Percentiles rank a stretch among this genome's conserved stretches.
Evolutionary conservation across 371 early-diverging fungal genomes (phyloP).

Genomic region (Mortierella sp.): DNA sequence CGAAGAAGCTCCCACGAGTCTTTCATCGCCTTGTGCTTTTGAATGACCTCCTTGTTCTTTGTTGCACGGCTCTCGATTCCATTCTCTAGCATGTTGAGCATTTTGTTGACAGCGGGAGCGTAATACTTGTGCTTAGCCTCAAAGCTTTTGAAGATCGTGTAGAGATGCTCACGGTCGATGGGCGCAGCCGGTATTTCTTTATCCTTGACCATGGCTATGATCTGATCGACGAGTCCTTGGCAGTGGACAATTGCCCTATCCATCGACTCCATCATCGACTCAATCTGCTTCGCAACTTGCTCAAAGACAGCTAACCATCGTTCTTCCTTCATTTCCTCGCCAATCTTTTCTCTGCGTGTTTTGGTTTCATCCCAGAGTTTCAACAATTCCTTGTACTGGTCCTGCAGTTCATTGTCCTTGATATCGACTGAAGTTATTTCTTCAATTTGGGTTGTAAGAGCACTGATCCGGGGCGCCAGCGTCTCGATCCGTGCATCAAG

Average conservation of each 20-base stretch:
- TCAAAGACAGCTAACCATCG: conserved; percentile 73
- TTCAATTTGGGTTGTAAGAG: conserved; percentile 59
- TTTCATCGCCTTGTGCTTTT: conserved; percentile 65
- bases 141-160: conserved; percentile 69
- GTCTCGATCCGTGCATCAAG: conserved; percentile 65
- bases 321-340: conserved; percentile 71
- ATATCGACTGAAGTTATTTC: conserved; percentile 34
- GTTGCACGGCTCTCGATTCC: conserved; percentile 66
- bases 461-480: conserved; percentile 59
- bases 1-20: conserved; percentile 64
- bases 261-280: conserved; percentile 75
- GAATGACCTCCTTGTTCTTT: conserved; percentile 58
- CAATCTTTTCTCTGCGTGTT: conserved; percentile 48
- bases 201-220: conserved; percentile 44
- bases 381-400: conserved; percentile 58
- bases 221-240: conserved; percentile 63
- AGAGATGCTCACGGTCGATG: conserved; percentile 67
- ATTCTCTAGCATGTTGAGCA: conserved; percentile 72
- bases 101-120: conserved; percentile 69
- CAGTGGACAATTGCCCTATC: conserved; percentile 70
- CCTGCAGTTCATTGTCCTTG: conserved; percentile 38
- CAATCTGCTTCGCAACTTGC: conserved; percentile 70
- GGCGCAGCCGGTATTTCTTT: conserved; percentile 56
- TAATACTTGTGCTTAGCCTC: conserved; percentile 75
- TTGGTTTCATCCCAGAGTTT: conserved; percentile 69